Percentiles rank a stretch among this genome's conserved stretches.
These are phyloP conservation scores for Aurantiochytrium sp. DNA, from an alignment of 108 stramenopile species.

Conservation along the genomic window DNA sequence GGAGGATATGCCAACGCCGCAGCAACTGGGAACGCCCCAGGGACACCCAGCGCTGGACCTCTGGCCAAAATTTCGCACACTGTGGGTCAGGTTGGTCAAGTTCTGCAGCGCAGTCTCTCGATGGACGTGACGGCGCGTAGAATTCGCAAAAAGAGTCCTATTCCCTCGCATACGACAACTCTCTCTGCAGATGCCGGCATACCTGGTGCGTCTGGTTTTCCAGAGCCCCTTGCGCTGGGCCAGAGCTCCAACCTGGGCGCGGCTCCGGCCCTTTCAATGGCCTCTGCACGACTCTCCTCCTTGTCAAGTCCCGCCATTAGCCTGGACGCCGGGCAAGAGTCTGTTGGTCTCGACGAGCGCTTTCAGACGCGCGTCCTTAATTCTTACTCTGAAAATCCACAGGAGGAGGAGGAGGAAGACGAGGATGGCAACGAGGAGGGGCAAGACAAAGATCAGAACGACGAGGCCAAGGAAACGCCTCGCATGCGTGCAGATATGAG, in stretches of 20 bases:
- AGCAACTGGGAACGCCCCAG: neutral
- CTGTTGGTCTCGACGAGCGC: no score
- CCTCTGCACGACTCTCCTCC: no score
- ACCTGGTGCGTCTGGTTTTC: neutral
- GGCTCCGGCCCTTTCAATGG: no score
- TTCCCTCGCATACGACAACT: neutral
- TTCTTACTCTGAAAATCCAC: neutral
- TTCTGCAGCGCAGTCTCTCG: neutral
- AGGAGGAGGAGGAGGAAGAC: neutral
- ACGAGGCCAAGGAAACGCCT: no score
- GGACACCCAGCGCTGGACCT: neutral
- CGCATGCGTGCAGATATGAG: no score
- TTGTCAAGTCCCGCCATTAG: no score
- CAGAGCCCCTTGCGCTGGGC: neutral
- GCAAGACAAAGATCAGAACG: no score
- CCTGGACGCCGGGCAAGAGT: neutral
- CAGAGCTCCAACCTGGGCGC: no score
- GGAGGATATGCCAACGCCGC: no score
- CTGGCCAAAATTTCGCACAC: neutral
- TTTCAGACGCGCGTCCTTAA: neutral
- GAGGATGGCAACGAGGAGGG: no score
- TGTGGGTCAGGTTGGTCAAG: neutral
- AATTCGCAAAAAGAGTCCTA: neutral
- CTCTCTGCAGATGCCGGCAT: neutral
- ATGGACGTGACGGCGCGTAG: neutral